phyloP scores from a whole-genome alignment of 2,329 filamentous ascomycete genomes.

The Drechslerella coelobrocha region DNA sequence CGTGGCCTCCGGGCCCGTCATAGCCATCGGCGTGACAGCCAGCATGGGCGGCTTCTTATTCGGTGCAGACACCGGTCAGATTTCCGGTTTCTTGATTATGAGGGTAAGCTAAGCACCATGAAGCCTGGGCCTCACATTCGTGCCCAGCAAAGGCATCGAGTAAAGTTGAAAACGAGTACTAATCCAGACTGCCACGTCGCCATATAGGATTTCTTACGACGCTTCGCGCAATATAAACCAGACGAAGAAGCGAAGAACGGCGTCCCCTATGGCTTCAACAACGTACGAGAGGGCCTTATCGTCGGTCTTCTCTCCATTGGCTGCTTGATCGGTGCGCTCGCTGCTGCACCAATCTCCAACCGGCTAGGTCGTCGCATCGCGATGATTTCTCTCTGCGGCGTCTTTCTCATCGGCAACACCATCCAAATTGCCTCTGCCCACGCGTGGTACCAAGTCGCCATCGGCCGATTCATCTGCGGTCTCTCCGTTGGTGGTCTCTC shows the following conservation, averaged over 20 bases:
- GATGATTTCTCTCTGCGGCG: conserved; percentile 69
- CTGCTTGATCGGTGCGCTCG: conserved; percentile 66
- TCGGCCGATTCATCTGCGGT: conserved; percentile 71
- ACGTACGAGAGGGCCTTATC: conserved; percentile 69
- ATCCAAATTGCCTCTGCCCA: conserved; percentile 68
- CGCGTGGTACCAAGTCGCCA: conserved; percentile 70
- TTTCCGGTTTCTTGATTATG: conserved; percentile 64
- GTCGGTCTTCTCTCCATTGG: conserved; percentile 69
- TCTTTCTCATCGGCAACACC: conserved; percentile 70
- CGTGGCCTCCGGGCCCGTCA: conserved; percentile 49
- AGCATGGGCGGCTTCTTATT: conserved; percentile 63
- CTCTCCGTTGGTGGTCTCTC: conserved; percentile 70
- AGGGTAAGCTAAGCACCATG: conserved; percentile 18
- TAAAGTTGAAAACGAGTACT: conserved; percentile 54
- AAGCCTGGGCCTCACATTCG: no score
- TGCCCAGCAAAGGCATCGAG: no score
- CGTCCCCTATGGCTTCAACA: conserved; percentile 62
- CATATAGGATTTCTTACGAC: conserved; percentile 63
- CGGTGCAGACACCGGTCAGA: conserved; percentile 70
- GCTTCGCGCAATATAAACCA: conserved; percentile 63
- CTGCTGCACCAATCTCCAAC: conserved; percentile 69
- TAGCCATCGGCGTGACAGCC: conserved; percentile 48
- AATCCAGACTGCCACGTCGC: conserved; percentile 52
- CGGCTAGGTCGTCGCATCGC: conserved; percentile 68
- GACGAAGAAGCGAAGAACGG: conserved; percentile 57